These are phyloP conservation scores for Boletus tomentosulus DNA, from an alignment of 768 basidiomycete species.

Conservation along the genomic window DNA sequence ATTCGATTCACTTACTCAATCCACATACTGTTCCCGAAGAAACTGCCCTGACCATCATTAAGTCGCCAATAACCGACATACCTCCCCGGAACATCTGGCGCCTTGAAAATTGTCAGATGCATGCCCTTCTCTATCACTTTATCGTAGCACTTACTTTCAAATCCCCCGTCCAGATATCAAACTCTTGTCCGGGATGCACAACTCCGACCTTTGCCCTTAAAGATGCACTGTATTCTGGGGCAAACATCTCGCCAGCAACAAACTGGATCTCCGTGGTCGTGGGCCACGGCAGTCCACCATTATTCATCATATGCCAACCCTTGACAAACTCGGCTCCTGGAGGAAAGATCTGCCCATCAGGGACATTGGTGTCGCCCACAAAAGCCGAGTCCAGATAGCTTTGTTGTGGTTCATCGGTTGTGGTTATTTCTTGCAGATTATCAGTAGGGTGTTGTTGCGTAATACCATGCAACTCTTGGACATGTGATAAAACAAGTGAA, in stretches of 20 bases:
- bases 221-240: conserved; percentile 30
- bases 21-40: conserved; percentile 73
- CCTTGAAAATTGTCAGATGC: conserved; percentile 35
- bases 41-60: conserved; percentile 48
- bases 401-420: not conserved
- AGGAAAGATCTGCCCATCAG: conserved; percentile 73
- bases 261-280: conserved; percentile 62
- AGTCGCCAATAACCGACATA: conserved; percentile 79
- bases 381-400: conserved; percentile 48
- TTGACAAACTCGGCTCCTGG: conserved; percentile 86
- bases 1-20: conserved; percentile 56
- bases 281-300: conserved; percentile 63
- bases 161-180: conserved; percentile 69
- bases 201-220: conserved; percentile 47
- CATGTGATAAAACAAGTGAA: conserved; percentile 6
- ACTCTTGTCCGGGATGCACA: conserved; percentile 52
- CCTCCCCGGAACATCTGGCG: conserved; percentile 67
- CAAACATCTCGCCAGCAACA: conserved; percentile 64
- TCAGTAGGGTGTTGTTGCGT: not conserved
- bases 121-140: not conserved
- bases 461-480: not conserved
- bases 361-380: conserved; percentile 64
- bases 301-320: conserved; percentile 73
- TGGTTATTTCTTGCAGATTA: not conserved
- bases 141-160: conserved; percentile 52